phyloP scores from a whole-genome alignment of 169 alveolate species.

The Plasmodium fragile region DNA sequence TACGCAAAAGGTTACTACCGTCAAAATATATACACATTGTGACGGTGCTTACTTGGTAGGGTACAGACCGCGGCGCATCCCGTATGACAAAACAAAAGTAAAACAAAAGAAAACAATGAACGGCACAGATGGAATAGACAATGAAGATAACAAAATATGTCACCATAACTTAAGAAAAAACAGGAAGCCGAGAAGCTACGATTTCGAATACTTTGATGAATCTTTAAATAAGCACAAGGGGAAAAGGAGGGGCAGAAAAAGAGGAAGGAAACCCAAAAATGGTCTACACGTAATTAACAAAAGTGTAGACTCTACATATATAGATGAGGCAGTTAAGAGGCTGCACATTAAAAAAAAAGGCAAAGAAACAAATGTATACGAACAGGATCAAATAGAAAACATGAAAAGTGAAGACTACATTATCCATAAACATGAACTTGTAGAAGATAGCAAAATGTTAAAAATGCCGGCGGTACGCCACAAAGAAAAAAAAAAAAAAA shows the following conservation, averaged over 20 bases:
- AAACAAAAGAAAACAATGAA: constrained; percentile 34
- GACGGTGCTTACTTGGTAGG: background rate
- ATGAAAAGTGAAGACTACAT: background rate
- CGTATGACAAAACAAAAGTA: background rate
- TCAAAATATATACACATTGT: background rate
- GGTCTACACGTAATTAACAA: constrained; percentile 1
- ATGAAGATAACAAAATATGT: constrained; percentile 41
- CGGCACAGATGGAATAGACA: constrained; percentile 31
- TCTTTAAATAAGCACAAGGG: constrained; percentile 26
- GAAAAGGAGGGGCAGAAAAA: constrained; percentile 30
- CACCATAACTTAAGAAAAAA: constrained; percentile 71
- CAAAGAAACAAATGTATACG: background rate
- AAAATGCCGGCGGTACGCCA: background rate
- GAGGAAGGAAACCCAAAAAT: constrained; percentile 32
- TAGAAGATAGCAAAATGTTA: background rate
- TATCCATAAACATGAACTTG: background rate
- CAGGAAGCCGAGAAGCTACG: constrained; percentile 68
- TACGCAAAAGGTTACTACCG: background rate
- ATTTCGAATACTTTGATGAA: constrained; percentile 56
- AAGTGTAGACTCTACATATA: background rate
- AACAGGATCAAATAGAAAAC: background rate
- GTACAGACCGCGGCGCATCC: background rate
- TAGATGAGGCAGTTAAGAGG: constrained; percentile 4
- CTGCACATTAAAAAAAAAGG: background rate
- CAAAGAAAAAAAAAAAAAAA: constrained; percentile 19